These are phyloP conservation scores for Fusarium sp. DNA, from an alignment of 2,329 filamentous ascomycete genomes.

Conservation along the genomic window DNA sequence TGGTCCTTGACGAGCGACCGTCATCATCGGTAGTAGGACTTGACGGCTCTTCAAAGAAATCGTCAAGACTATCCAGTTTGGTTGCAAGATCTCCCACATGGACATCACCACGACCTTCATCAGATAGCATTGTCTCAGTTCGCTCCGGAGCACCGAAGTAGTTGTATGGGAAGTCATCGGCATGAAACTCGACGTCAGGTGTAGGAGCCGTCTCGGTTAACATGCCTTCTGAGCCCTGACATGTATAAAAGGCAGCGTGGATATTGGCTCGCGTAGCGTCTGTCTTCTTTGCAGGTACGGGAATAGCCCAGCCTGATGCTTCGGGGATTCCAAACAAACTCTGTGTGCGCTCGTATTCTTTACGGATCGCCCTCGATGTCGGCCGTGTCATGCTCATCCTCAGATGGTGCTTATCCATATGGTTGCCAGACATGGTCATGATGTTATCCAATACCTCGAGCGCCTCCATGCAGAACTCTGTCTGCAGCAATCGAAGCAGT, in stretches of 20 bases:
- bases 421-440: slow-evolving; percentile 91
- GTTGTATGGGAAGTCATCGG: slow-evolving; percentile 87
- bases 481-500: slow-evolving; percentile 88
- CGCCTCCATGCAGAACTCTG: slow-evolving; percentile 93
- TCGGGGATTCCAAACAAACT: slow-evolving; percentile 98
- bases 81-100: slow-evolving; percentile 83
- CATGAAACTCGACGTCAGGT: slow-evolving; percentile 92
- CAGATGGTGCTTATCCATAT: slow-evolving; percentile 94
- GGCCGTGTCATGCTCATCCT: slow-evolving; percentile 98
- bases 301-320: slow-evolving; percentile 95
- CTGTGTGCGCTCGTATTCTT: slow-evolving; percentile 94
- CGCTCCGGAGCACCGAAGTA: slow-evolving; percentile 82
- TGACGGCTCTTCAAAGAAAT: slow-evolving; percentile 82
- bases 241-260: slow-evolving; percentile 96
- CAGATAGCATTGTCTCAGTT: slow-evolving; percentile 93
- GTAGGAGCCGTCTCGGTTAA: slow-evolving; percentile 75
- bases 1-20: slow-evolving; percentile 72
- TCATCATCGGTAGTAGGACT: slow-evolving; percentile 72
- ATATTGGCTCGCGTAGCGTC: slow-evolving; percentile 91
- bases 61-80: slow-evolving; percentile 83
- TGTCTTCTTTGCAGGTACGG: slow-evolving; percentile 91
- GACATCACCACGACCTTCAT: slow-evolving; percentile 79
- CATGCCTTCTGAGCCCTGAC: slow-evolving; percentile 76
- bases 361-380: slow-evolving; percentile 86
- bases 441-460: slow-evolving; percentile 94